Evolutionary conservation across 2,329 filamentous ascomycete genomes (phyloP).

Genomic region (Dothideomycetidae sp.): DNA sequence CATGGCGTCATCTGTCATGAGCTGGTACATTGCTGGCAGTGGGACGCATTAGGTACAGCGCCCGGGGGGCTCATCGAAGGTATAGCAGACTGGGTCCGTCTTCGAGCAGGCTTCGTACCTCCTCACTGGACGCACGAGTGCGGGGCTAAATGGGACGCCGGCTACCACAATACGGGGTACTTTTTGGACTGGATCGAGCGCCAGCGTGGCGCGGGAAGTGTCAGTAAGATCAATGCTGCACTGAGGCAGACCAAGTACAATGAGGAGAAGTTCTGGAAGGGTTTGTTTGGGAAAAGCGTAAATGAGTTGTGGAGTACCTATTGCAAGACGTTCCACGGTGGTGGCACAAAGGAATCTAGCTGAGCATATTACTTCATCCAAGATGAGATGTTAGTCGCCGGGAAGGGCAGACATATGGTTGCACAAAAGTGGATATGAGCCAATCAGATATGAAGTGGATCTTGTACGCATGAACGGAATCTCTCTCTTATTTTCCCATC

Average conservation of each 20-base stretch:
- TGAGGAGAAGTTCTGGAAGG: slow-evolving; percentile 51
- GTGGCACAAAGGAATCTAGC: too few relatives aligned
- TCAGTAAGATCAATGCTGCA: slow-evolving; percentile 49
- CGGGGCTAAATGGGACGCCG: slow-evolving; percentile 67
- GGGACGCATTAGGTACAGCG: slow-evolving; percentile 45
- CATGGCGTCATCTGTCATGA: slow-evolving; percentile 82
- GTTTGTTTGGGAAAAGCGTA: slow-evolving; percentile 52
- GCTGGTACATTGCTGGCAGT: slow-evolving; percentile 89
- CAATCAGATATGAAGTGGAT: too few relatives aligned
- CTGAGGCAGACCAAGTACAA: slow-evolving; percentile 49
- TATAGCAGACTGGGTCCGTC: slow-evolving; percentile 80
- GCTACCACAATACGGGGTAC: slow-evolving; percentile 83
- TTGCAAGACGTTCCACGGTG: slow-evolving; percentile 35
- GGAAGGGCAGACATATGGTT: too few relatives aligned
- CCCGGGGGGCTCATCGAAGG: slow-evolving; percentile 71
- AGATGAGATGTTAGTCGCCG: too few relatives aligned
- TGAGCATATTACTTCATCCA: too few relatives aligned
- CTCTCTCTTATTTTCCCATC: too few relatives aligned
- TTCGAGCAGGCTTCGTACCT: slow-evolving; percentile 57
- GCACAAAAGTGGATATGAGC: too few relatives aligned
- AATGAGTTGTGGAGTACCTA: slow-evolving; percentile 65
- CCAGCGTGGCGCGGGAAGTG: slow-evolving; percentile 36
- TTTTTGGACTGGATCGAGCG: slow-evolving; percentile 77
- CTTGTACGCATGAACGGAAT: too few relatives aligned
- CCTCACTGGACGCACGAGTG: slow-evolving; percentile 62